Base-by-base conservation (phyloP, 345 rosid genomes). In the Physaria fendleri region DNA sequence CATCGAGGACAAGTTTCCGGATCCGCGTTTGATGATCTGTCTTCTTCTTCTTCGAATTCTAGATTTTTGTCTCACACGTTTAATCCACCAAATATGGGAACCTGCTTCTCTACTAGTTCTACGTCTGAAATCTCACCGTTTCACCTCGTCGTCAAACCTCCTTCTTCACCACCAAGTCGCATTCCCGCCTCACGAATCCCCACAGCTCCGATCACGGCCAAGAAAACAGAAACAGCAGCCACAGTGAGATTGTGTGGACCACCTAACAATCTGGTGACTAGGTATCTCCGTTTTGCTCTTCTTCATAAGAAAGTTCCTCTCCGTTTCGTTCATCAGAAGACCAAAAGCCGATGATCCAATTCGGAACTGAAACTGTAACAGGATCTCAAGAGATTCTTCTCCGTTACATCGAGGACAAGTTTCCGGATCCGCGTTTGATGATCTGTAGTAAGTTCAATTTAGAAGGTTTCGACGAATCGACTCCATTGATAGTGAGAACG, bases 241-340 rank as follows among this genome's bases (percentile, higher is more conserved):
- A n/a, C n/a, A n/a, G 83, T 79, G 38, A 70, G 50, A 6, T 37
- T 83, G 23, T 47, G 23, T 53, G 80, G 87, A 39, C 71, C 78
- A 9, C 6, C 78, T 2, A 39, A 59, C 44, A 69, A 78, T 56
- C 38, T 63, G 1, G 51, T 59, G 52, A 74, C 85, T 0, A 29
- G 68, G 2, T 85, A 83, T 56, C 18, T 83, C 67, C 85, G 83
- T 1, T 75, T 74, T 41, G 90, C 85, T 3, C 80, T 83, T 21
- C 78, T 76, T n/a, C 81, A 73, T 67, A 85, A 85, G 52, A 65
- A 59, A 6, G 62, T 74, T 5, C 38, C 76, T 9, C 73, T 80
- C 41, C 76, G 79, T 7, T 71, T 81, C 57, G 50, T 76, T 16
- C 82, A 0, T 53, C 76, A 12, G 72, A 68, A 1, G 76, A 66